Evolutionary conservation across 2,329 filamentous ascomycete species (phyloP).

Genomic region (Ascocoryne sarcoides): DNA sequence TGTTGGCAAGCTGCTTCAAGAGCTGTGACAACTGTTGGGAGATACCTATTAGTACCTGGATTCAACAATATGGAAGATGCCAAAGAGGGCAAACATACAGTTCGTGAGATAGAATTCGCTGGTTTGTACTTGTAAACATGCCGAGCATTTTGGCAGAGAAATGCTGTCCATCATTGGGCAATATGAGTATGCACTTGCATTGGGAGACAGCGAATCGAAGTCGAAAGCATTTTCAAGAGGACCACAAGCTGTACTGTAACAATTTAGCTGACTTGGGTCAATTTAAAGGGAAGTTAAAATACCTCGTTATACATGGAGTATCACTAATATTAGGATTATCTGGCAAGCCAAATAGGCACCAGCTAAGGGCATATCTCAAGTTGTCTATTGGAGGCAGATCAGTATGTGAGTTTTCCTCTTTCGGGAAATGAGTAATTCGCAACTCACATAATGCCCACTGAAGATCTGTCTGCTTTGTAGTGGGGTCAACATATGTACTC

Average conservation of each 20-base stretch:
- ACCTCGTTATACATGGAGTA: conserved; percentile 44
- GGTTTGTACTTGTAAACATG: conserved; percentile 36
- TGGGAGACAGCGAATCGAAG: conserved; percentile 40
- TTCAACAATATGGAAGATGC: too few species aligned
- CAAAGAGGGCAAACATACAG: conserved; percentile 35
- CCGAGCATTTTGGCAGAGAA: conserved; percentile 36
- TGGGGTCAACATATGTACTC: conserved; percentile 37
- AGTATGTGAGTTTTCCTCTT: conserved; percentile 25
- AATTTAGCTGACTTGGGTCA: too few species aligned
- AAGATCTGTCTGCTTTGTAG: conserved; percentile 40
- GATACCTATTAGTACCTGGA: neutral
- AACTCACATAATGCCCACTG: conserved; percentile 46
- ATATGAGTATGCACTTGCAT: conserved; percentile 41
- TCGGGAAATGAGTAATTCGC: conserved; percentile 44
- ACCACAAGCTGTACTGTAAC: conserved; percentile 41
- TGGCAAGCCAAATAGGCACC: conserved; percentile 45
- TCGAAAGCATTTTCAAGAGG: conserved; percentile 38
- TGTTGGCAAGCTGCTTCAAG: conserved; percentile 50
- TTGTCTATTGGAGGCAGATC: conserved; percentile 38
- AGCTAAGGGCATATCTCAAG: conserved; percentile 44
- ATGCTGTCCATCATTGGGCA: conserved; percentile 40
- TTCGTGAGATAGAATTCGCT: conserved; percentile 41
- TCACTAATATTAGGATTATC: conserved; percentile 33
- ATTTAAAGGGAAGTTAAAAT: conserved; percentile 12
- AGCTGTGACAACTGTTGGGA: conserved; percentile 38